Evolutionary conservation across 2,329 filamentous ascomycete species (phyloP).

Genomic region (Microdochium paspali): DNA sequence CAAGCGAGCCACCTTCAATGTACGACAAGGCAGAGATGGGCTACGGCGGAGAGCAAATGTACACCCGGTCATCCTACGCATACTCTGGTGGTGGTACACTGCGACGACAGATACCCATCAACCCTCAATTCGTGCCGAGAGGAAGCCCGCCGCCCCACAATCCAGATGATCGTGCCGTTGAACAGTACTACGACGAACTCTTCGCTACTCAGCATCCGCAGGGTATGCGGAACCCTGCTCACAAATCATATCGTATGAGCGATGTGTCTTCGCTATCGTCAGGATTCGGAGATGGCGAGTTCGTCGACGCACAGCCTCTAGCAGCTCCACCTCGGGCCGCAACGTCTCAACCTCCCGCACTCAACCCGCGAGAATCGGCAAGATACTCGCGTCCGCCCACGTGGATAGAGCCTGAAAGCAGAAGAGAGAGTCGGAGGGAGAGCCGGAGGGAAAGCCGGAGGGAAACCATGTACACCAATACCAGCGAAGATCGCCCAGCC

Average conservation of each 20-base stretch:
- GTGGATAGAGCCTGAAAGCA: slow-evolving; percentile 26
- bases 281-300: slow-evolving; percentile 54
- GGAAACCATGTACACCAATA: slow-evolving; percentile 42
- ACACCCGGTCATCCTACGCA: slow-evolving; percentile 1
- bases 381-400: slow-evolving; percentile 20
- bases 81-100: neutral
- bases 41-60: slow-evolving; percentile 12
- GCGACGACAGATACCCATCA: neutral
- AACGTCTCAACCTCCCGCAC: slow-evolving; percentile 3
- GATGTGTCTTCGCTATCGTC: slow-evolving; percentile 53
- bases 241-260: slow-evolving; percentile 28
- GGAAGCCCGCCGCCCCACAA: neutral
- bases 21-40: slow-evolving; percentile 14
- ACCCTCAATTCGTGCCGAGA: neutral
- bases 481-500: slow-evolving; percentile 43
- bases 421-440: slow-evolving; percentile 26
- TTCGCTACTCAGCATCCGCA: slow-evolving; percentile 25
- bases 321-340: slow-evolving; percentile 6
- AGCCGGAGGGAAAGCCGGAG: slow-evolving; percentile 20
- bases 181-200: slow-evolving; percentile 28
- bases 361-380: slow-evolving; percentile 3
- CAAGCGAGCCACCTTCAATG: slow-evolving; percentile 13
- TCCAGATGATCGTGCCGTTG: slow-evolving; percentile 17
- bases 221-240: slow-evolving; percentile 22
- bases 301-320: slow-evolving; percentile 31